phyloP scores from a whole-genome alignment of 495 filamentous ascomycete species.

The Aspergillus asperescens region DNA sequence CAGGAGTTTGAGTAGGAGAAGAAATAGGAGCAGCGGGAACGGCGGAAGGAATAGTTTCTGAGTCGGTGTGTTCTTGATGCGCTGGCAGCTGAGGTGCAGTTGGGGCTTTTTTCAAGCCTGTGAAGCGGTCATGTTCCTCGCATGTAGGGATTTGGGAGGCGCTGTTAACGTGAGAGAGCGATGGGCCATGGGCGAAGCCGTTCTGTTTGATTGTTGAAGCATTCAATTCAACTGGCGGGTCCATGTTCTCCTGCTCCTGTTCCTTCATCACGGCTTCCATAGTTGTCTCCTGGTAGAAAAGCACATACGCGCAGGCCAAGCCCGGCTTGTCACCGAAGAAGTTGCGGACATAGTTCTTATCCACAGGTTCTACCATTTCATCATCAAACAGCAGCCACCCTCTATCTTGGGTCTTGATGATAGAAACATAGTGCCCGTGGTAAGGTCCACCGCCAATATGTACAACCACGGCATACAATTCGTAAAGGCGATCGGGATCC shows the following conservation, averaged over 20 bases:
- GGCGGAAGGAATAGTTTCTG: constrained; percentile 12
- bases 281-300: constrained; percentile 97
- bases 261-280: constrained; percentile 79
- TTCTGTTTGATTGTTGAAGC: constrained; percentile 50
- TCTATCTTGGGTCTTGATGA: constrained; percentile 94
- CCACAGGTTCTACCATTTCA: constrained; percentile 96
- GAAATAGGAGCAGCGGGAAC: constrained; percentile 14
- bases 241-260: constrained; percentile 72
- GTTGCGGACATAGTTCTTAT: constrained; percentile 93
- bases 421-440: constrained; percentile 94
- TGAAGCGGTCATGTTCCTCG: constrained; percentile 47
- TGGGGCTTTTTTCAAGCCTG: constrained; percentile 52
- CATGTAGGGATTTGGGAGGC: constrained; percentile 35
- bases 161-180: constrained; percentile 38
- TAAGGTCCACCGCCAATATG: constrained; percentile 98
- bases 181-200: constrained; percentile 27
- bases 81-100: constrained; percentile 52
- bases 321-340: constrained; percentile 94
- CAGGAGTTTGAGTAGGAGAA: constrained; percentile 13
- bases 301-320: constrained; percentile 89
- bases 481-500: constrained; percentile 90
- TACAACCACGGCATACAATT: constrained; percentile 96
- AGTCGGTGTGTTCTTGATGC: constrained; percentile 30
- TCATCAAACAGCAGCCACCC: constrained; percentile 97
- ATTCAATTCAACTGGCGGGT: constrained; percentile 52